Base-by-base conservation (phyloP, 176 grass and related monocot species). In the Oryza brachyantha region DNA sequence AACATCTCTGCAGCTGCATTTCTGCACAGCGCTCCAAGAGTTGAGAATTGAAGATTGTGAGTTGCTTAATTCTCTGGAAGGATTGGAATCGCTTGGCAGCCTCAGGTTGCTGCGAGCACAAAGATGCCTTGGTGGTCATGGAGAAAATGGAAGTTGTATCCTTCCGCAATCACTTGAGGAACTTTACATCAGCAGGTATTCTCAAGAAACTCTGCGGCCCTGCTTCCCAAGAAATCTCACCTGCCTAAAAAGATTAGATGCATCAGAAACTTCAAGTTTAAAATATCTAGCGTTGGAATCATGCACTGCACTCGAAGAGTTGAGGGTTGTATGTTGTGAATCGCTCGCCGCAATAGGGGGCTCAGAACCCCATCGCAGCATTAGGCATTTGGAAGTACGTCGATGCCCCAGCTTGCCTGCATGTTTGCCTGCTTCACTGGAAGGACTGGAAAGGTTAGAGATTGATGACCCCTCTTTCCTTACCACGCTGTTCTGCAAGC, bases 341-440 rank as follows among this genome's bases (percentile, higher is more conserved):
- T 41, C 34, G 0, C 55, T 89, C 0, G 0, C 9, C 0, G 0
- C 58, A 31, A 5, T 89, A 17, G 64, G 77, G 54, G 87, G 83
- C 43, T 8, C 74, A n/a, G 13, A 28, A 39, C 86, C 7, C 36
- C 50, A 73, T 10, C 14, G 13, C 3, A 5, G 35, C 9, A 46
- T 90, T 5, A 65, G 13, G 48, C 1, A 7, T 21, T 64, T 90
- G 72, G 0, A 26, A 4, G 2, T 68, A 66, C 0, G 0, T 0
- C 0, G 0, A 0, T 79, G 65, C 10, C 66, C 58, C 5, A 1
- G 5, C 27, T 13, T 83, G 17, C 0, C 0, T 22, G 19, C 7
- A 2, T 16, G n/a, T 0, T 26, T 21, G 29, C 7, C n/a, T n/a
- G n/a, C n/a, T n/a, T n/a, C n/a, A n/a, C n/a, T n/a, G 11, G 31